Evolutionary conservation across 2,329 filamentous ascomycete genomes (phyloP).

Genomic region (Fusarium tjaetaba): DNA sequence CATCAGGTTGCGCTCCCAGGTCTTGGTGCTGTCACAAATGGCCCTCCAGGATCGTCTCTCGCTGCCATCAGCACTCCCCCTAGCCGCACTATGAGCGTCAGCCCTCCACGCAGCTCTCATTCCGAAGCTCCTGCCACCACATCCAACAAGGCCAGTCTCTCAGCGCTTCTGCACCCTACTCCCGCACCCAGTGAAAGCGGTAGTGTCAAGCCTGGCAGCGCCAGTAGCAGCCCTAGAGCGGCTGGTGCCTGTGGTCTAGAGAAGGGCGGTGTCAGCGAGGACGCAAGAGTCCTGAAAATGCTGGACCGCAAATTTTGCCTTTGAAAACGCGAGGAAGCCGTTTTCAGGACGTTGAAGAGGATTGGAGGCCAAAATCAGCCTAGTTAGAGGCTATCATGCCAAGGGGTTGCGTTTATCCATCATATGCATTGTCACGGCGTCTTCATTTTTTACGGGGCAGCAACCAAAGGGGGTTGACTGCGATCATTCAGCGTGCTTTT

Average conservation of each 20-base stretch:
- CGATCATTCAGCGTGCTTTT: constrained; percentile 38
- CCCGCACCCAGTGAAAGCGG: constrained; percentile 57
- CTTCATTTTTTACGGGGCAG: constrained; percentile 34
- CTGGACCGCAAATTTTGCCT: constrained; percentile 68
- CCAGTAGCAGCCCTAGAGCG: constrained; percentile 52
- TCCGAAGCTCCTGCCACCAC: constrained; percentile 38
- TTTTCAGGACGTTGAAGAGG: neutral
- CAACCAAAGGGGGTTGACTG: constrained; percentile 33
- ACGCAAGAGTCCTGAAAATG: constrained; percentile 72
- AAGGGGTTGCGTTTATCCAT: constrained; percentile 25
- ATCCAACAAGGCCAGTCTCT: constrained; percentile 57
- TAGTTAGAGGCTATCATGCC: neutral
- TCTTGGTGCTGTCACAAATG: constrained; percentile 49
- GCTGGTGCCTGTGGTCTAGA: constrained; percentile 43
- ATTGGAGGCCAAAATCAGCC: neutral
- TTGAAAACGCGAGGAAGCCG: constrained; percentile 18
- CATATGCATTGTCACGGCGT: constrained; percentile 43
- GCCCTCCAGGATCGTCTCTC: constrained; percentile 40
- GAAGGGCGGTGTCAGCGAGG: constrained; percentile 65
- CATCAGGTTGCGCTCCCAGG: constrained; percentile 58
- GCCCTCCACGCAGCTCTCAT: constrained; percentile 57
- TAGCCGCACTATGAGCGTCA: constrained; percentile 58
- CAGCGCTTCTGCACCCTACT: constrained; percentile 62
- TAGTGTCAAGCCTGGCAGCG: constrained; percentile 57
- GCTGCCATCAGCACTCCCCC: constrained; percentile 55